These are phyloP conservation scores for Yamagishiella unicocca DNA, from an alignment of 139 green algal species.

Conservation along the genomic window DNA sequence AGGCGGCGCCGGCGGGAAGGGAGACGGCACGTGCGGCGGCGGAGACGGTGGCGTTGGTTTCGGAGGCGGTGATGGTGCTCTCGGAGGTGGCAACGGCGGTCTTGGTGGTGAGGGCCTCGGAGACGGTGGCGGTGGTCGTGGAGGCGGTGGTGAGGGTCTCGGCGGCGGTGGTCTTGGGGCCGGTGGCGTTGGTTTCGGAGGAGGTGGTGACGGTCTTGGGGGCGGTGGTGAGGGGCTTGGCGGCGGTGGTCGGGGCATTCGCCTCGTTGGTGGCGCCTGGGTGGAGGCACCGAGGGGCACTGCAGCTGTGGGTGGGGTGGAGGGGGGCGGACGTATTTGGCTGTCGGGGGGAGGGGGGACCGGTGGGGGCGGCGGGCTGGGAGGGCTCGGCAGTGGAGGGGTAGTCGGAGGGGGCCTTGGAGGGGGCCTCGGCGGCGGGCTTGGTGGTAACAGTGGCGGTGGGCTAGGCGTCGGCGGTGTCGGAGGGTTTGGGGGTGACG, in stretches of 20 bases:
- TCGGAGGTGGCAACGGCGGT: not conserved
- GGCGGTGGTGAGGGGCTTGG: not conserved
- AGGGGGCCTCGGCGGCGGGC: not conserved
- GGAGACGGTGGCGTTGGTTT: not conserved
- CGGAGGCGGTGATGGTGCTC: not conserved
- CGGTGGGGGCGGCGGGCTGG: not conserved
- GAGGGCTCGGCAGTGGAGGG: too few relatives aligned
- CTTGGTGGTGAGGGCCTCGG: not conserved
- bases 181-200: not conserved
- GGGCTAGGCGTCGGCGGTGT: constrained; percentile 8
- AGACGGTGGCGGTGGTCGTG: not conserved
- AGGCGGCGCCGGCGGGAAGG: not conserved
- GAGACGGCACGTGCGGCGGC: not conserved
- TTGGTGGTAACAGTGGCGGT: not conserved
- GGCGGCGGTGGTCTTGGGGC: not conserved
- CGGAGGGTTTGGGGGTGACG: too few relatives aligned
- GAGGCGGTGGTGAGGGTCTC: not conserved
- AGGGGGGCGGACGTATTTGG: not conserved
- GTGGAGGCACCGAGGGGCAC: not conserved
- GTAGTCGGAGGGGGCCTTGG: too few relatives aligned
- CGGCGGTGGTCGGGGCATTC: not conserved
- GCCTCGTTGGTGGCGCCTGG: constrained; percentile 1
- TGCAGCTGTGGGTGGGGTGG: not conserved
- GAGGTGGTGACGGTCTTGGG: not conserved
- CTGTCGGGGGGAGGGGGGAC: not conserved